phyloP scores from a whole-genome alignment of 2,329 filamentous ascomycete species.

The Pseudocercospora vitis region DNA sequence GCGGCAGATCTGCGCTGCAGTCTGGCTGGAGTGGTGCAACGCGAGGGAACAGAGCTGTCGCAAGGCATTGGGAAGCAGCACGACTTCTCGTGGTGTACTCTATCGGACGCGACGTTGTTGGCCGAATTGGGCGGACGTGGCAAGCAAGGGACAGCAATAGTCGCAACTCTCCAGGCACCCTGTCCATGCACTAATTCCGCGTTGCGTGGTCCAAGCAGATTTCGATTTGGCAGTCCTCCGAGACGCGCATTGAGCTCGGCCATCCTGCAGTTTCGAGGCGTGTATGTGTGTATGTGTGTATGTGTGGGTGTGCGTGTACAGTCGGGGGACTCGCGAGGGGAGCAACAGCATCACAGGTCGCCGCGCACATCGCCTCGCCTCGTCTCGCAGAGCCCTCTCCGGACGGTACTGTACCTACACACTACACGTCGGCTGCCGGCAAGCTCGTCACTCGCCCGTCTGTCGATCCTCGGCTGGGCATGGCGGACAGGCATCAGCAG shows the following conservation, averaged over 20 bases:
- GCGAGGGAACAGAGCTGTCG: too few species aligned
- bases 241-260: background rate
- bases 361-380: too few species aligned
- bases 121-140: constrained; percentile 9
- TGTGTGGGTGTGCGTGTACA: too few species aligned
- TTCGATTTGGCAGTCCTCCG: constrained; percentile 1
- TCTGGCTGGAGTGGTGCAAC: too few species aligned
- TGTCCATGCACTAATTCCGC: constrained; percentile 11
- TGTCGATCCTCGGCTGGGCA: background rate
- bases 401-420: too few species aligned
- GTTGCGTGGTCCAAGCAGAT: constrained; percentile 4
- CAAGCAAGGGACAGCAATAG: constrained; percentile 15
- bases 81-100: background rate
- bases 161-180: background rate
- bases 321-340: too few species aligned
- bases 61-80: too few species aligned
- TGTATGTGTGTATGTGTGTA: too few species aligned
- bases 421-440: background rate
- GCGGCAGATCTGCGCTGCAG: constrained; percentile 6
- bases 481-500: background rate
- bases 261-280: too few species aligned
- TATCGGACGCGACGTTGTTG: constrained; percentile 1
- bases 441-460: background rate
- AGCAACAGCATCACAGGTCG: too few species aligned
- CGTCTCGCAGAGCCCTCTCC: too few species aligned